These are phyloP conservation scores for Populus euphratica DNA, from an alignment of 345 rosid species.

Conservation along the genomic window DNA sequence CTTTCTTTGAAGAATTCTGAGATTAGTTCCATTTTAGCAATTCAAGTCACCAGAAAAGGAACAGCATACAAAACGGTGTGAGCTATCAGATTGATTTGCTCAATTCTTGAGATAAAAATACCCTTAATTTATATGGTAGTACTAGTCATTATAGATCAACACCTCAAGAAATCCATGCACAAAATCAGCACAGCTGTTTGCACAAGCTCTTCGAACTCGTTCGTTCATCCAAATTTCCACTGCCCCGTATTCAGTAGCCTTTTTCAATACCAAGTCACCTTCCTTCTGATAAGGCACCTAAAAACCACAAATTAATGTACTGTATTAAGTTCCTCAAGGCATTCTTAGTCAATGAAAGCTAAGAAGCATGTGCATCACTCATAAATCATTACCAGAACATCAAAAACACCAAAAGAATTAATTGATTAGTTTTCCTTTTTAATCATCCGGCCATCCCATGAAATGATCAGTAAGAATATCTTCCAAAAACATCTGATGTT, in stretches of 20 bases:
- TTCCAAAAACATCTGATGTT: neutral
- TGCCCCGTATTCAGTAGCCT: conserved; percentile 93
- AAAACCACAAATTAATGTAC: conserved; percentile 12
- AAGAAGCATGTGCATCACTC: neutral
- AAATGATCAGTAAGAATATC: neutral
- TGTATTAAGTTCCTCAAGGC: neutral
- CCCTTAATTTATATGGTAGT: conserved; percentile 33
- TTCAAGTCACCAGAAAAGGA: conserved; percentile 13
- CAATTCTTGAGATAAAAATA: conserved; percentile 21
- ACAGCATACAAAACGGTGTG: neutral
- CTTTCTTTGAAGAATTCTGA: conserved; percentile 79
- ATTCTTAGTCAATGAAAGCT: neutral
- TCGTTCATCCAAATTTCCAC: conserved; percentile 99
- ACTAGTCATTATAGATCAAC: conserved; percentile 31
- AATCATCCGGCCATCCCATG: neutral
- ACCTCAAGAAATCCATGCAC: conserved; percentile 90
- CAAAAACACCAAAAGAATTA: neutral
- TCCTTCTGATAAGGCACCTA: conserved; percentile 38
- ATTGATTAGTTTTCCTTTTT: neutral
- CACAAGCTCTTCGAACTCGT: conserved; percentile 93
- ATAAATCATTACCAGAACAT: neutral
- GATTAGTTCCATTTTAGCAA: conserved; percentile 19
- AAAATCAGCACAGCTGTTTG: conserved; percentile 89
- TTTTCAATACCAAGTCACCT: conserved; percentile 85
- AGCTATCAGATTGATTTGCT: neutral